Percentiles rank a stretch among this genome's conserved stretches.
These are phyloP conservation scores for Creolimax fragrantissima DNA, from an alignment of 78 protist species.

Conservation along the genomic window DNA sequence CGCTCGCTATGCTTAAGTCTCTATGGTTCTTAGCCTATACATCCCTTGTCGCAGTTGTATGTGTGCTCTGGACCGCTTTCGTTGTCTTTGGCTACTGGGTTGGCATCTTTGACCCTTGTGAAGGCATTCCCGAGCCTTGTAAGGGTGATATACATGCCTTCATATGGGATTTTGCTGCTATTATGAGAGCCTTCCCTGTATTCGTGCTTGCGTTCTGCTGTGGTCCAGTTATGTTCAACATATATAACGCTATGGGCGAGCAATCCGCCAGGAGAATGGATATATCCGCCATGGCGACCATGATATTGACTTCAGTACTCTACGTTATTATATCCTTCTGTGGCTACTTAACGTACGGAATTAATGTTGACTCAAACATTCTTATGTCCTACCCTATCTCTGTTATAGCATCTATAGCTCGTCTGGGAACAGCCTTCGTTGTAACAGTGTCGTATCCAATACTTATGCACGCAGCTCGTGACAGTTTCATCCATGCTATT, in stretches of 20 bases:
- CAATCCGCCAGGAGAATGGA: neutral
- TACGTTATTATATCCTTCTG: neutral
- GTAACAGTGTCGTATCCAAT: conserved; percentile 1
- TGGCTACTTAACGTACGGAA: neutral
- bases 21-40: neutral
- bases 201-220: neutral
- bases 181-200: neutral
- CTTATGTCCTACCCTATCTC: neutral
- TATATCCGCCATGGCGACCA: neutral
- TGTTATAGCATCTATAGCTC: neutral
- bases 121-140: neutral
- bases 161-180: neutral
- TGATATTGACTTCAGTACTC: neutral
- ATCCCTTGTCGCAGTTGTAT: neutral
- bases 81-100: neutral
- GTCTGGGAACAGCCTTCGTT: neutral
- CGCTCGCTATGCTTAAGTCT: neutral
- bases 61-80: neutral
- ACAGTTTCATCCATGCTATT: neutral
- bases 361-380: neutral
- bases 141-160: neutral
- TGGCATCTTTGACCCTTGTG: conserved; percentile 7
- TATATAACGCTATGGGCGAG: neutral
- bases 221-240: neutral
- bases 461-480: neutral